These are phyloP conservation scores for Herpetospermum pedunculosum DNA, from an alignment of 306 rosid genomes.

Conservation along the genomic window DNA sequence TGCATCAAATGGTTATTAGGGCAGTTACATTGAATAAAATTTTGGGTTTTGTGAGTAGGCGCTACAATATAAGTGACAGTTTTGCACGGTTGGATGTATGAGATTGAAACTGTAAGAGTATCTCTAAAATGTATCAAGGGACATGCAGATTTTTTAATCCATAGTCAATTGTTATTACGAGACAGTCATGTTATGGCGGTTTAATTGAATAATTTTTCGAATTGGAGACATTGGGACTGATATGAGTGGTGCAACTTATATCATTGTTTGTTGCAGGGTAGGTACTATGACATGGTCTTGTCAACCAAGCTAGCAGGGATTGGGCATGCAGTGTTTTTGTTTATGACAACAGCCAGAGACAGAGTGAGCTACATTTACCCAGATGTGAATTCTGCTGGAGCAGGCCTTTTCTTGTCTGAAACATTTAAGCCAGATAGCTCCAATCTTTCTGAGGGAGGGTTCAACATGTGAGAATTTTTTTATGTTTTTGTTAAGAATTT, in stretches of 20 bases:
- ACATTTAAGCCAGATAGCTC: slow-evolving; percentile 44
- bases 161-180: too few relatives aligned
- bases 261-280: slow-evolving; percentile 30
- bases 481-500: background rate
- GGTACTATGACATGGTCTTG: slow-evolving; percentile 92
- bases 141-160: too few relatives aligned
- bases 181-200: too few relatives aligned
- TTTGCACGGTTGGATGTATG: too few relatives aligned
- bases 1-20: background rate
- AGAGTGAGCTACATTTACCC: slow-evolving; percentile 82
- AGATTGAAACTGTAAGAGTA: too few relatives aligned
- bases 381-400: slow-evolving; percentile 89
- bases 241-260: slow-evolving; percentile 1
- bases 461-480: slow-evolving; percentile 45
- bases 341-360: slow-evolving; percentile 78
- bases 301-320: slow-evolving; percentile 80
- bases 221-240: background rate
- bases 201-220: background rate
- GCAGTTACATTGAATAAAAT: background rate
- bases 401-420: slow-evolving; percentile 65
- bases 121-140: too few relatives aligned
- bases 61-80: too few relatives aligned
- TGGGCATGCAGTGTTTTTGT: slow-evolving; percentile 76
- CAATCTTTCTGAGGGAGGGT: slow-evolving; percentile 88
- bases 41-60: background rate